Conservation (phyloP, 2,329 filamentous ascomycete genomes). For the Colletotrichum sp. region DNA sequence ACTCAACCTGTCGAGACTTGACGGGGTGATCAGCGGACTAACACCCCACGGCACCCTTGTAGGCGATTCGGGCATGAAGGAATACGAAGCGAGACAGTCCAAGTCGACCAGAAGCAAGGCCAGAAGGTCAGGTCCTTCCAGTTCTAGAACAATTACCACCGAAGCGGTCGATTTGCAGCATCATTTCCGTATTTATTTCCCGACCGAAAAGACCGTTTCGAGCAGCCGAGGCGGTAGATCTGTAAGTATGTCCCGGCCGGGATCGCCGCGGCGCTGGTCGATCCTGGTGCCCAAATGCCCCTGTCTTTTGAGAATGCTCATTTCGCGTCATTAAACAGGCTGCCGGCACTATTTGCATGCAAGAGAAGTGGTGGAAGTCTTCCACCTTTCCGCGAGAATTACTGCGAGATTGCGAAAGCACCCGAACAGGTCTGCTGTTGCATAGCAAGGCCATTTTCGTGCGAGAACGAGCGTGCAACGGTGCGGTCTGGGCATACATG, state of each 20-base stretch:
- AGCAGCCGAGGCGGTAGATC: constrained; percentile 66
- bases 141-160: not conserved
- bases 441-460: constrained; percentile 81
- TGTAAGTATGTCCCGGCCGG: constrained; percentile 41
- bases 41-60: not conserved
- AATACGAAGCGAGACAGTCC: constrained; percentile 45
- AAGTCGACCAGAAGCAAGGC: constrained; percentile 32
- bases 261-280: constrained; percentile 11
- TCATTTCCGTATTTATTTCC: constrained; percentile 79
- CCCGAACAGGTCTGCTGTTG: constrained; percentile 74
- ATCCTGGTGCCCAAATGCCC: constrained; percentile 9
- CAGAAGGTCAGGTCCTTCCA: not conserved
- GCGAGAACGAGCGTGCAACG: constrained; percentile 20
- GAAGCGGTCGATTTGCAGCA: constrained; percentile 37
- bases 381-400: constrained; percentile 72
- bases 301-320: not conserved
- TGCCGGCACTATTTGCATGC: constrained; percentile 85
- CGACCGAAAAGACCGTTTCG: constrained; percentile 72
- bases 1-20: constrained; percentile 5
- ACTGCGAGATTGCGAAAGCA: constrained; percentile 78
- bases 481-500: constrained; percentile 76
- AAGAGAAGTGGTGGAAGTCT: constrained; percentile 73
- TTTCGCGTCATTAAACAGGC: constrained; percentile 42
- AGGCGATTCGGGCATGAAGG: constrained; percentile 50
- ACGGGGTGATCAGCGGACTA: not conserved